These are phyloP conservation scores for Zymoseptoria ardabiliae DNA, from an alignment of 2,329 filamentous ascomycete genomes.

Conservation along the genomic window DNA sequence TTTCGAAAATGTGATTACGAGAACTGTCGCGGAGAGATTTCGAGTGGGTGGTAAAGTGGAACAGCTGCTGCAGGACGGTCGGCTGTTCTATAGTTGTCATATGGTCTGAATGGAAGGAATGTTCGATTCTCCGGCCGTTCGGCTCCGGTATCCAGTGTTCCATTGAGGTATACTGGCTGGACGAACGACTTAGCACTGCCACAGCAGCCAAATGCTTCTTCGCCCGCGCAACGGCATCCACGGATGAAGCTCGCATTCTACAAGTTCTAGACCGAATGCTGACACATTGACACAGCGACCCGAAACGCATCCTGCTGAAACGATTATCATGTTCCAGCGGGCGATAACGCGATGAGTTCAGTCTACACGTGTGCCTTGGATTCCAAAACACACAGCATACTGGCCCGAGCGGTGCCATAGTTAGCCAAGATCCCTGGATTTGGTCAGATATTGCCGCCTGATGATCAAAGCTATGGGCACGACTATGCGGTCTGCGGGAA, in stretches of 20 bases:
- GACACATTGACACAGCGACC: background rate
- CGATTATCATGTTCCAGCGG: background rate
- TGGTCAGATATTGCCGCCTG: too few species aligned
- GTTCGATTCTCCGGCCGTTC: background rate
- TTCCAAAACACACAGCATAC: background rate
- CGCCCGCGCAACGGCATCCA: background rate
- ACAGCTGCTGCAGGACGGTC: background rate
- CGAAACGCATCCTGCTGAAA: background rate
- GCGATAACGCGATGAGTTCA: background rate
- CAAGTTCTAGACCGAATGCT: background rate
- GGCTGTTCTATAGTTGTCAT: background rate
- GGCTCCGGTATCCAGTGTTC: background rate
- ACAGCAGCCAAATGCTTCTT: background rate
- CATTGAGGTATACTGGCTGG: background rate
- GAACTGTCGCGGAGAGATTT: background rate
- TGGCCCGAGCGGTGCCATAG: background rate
- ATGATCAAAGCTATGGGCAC: too few species aligned
- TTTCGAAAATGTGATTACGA: background rate
- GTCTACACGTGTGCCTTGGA: background rate
- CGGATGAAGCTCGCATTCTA: background rate
- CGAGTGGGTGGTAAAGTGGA: background rate
- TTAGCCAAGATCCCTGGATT: too few species aligned
- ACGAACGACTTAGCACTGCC: background rate
- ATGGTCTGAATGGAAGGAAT: background rate
- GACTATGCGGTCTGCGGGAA: background rate